A percentile compares a stretch with the other conserved stretches of the same genome.
Conservation (phyloP, 768 basidiomycete genomes). For the Clathrus columnatus region DNA sequence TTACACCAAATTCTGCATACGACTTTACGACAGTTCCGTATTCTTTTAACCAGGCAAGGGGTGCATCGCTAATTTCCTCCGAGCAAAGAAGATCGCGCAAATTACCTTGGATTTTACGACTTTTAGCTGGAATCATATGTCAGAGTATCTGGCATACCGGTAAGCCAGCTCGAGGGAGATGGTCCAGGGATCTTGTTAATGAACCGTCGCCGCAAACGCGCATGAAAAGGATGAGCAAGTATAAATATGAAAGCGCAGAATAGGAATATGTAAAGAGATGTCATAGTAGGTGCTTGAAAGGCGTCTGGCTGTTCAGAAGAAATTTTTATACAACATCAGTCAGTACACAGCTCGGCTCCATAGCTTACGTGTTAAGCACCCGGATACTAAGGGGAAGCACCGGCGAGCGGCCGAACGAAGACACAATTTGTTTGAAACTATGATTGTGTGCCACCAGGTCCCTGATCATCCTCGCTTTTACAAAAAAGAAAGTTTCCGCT, state of each 20-base stretch:
- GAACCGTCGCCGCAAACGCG: neutral
- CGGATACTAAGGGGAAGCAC: no score
- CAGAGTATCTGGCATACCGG: neutral
- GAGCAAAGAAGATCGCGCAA: conserved; percentile 2
- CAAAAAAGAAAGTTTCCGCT: no score
- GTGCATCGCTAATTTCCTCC: neutral
- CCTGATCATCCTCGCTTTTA: no score
- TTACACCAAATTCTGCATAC: neutral
- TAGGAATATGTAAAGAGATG: neutral
- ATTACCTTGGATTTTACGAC: neutral
- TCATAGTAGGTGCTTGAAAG: neutral
- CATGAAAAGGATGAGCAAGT: neutral
- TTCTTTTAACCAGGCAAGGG: neutral
- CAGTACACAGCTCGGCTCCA: no score
- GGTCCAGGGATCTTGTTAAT: neutral
- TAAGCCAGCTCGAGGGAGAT: neutral
- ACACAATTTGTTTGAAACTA: no score
- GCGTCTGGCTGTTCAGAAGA: no score
- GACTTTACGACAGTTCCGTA: conserved; percentile 1
- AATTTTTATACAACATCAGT: no score
- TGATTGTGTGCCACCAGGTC: no score
- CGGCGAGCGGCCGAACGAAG: no score
- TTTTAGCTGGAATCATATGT: neutral
- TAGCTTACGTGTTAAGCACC: no score
- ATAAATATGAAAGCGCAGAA: neutral